These are phyloP conservation scores for Iris pallida DNA, from an alignment of 116 monocot species.

Conservation along the genomic window DNA sequence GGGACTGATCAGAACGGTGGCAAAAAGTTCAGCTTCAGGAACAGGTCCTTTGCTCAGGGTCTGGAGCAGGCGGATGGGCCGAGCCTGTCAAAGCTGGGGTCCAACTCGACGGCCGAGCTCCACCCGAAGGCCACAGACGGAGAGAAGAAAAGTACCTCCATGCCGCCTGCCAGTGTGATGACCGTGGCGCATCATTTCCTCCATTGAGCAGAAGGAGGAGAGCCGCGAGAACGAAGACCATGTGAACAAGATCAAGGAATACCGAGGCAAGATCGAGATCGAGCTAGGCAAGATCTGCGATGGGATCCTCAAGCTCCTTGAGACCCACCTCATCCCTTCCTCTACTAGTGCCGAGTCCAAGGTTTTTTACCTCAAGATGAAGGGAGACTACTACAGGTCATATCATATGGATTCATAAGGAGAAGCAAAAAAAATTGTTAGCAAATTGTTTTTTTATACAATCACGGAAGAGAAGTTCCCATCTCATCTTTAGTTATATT, in stretches of 20 bases:
- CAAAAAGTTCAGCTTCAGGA: conserved; percentile 69
- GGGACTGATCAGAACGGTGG: conserved; percentile 28
- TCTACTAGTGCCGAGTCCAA: conserved; percentile 10
- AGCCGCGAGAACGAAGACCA: conserved; percentile 20
- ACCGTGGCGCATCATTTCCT: too few species aligned
- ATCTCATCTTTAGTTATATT: too few species aligned
- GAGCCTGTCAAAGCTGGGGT: conserved; percentile 59
- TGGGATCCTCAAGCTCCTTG: conserved; percentile 16
- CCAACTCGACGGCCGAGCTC: conserved; percentile 77
- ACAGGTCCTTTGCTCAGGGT: conserved; percentile 19
- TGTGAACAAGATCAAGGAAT: conserved; percentile 10
- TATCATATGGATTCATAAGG: too few species aligned
- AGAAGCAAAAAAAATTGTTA: too few species aligned
- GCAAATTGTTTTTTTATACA: too few species aligned
- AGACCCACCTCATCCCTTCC: conserved; percentile 15
- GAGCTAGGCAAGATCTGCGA: too few species aligned
- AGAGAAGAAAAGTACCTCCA: conserved; percentile 23
- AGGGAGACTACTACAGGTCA: conserved; percentile 18
- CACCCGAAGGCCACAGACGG: conserved; percentile 36
- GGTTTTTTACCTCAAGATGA: conserved; percentile 22
- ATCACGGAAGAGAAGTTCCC: too few species aligned
- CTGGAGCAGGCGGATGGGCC: conserved; percentile 38
- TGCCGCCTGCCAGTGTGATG: conserved; percentile 94
- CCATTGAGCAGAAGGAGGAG: conserved; percentile 21
- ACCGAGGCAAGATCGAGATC: conserved; percentile 10